Evolutionary conservation across 2,329 filamentous ascomycete species (phyloP).

Genomic region (Trichoderma polysporum): DNA sequence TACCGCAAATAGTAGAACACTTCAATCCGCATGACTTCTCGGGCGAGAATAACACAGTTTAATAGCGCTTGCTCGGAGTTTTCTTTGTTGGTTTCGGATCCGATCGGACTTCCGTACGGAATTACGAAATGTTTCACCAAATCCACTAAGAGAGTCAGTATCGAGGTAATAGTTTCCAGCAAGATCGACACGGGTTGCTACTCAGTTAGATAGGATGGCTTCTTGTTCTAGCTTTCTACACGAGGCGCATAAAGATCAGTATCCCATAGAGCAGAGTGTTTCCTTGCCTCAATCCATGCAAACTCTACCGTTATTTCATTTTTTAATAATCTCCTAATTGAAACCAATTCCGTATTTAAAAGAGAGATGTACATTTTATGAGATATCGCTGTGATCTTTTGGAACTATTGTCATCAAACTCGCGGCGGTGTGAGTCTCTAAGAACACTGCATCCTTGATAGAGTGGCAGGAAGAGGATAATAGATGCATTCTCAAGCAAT

Average conservation of each 20-base stretch:
- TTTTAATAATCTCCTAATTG: background rate
- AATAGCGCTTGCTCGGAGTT: background rate
- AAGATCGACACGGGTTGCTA: background rate
- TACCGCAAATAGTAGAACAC: background rate
- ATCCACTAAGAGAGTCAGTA: background rate
- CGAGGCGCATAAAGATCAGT: background rate
- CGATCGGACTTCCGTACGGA: slow-evolving; percentile 6
- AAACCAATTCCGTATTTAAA: background rate
- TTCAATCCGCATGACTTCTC: background rate
- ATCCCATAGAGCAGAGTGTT: background rate
- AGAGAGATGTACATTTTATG: too few relatives aligned
- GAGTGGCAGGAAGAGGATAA: too few relatives aligned
- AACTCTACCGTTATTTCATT: too few relatives aligned
- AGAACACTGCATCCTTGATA: too few relatives aligned
- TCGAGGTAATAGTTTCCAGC: background rate
- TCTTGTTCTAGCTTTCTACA: background rate
- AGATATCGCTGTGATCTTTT: too few relatives aligned
- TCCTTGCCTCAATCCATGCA: background rate
- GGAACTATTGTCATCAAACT: too few relatives aligned
- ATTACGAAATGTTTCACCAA: background rate
- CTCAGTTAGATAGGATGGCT: background rate
- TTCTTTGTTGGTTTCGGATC: background rate
- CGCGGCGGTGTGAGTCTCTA: background rate
- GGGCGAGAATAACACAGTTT: background rate
- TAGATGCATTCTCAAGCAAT: too few relatives aligned